These are phyloP conservation scores for Ceratocystis colombiana DNA, from an alignment of 2,329 filamentous ascomycete genomes.

Conservation along the genomic window DNA sequence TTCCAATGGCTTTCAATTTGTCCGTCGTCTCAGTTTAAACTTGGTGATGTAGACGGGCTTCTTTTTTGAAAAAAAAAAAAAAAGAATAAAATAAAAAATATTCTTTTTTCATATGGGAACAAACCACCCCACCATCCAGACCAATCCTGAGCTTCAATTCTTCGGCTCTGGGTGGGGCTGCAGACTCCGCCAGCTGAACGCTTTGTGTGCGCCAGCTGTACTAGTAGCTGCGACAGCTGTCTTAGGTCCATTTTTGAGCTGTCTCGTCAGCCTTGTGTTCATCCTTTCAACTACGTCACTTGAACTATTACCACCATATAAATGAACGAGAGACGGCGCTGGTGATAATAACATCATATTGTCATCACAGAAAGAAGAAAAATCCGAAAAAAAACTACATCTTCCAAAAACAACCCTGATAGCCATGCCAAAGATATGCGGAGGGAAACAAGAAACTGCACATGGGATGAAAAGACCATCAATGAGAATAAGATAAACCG, in stretches of 20 bases:
- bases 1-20: too few relatives aligned
- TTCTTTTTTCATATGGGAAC: conserved; percentile 1
- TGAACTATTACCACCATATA: neutral
- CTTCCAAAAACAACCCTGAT: conserved; percentile 2
- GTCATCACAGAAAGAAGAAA: conserved; percentile 14
- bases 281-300: conserved; percentile 8
- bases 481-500: conserved; percentile 7
- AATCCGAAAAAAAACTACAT: conserved; percentile 15
- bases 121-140: conserved; percentile 13
- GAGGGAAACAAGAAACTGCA: conserved; percentile 18
- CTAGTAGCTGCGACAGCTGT: neutral
- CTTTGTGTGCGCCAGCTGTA: conserved; percentile 12
- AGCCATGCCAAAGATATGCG: conserved; percentile 6
- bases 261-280: neutral
- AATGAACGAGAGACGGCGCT: neutral
- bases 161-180: conserved; percentile 7
- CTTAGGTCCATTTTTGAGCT: neutral
- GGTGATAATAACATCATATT: conserved; percentile 4
- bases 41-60: neutral
- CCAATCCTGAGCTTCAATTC: conserved; percentile 15
- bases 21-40: too few relatives aligned
- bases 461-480: conserved; percentile 13
- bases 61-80: neutral
- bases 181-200: neutral
- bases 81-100: neutral